phyloP scores from a whole-genome alignment of 208 protist genomes.

The Phytomonas sp. region DNA sequence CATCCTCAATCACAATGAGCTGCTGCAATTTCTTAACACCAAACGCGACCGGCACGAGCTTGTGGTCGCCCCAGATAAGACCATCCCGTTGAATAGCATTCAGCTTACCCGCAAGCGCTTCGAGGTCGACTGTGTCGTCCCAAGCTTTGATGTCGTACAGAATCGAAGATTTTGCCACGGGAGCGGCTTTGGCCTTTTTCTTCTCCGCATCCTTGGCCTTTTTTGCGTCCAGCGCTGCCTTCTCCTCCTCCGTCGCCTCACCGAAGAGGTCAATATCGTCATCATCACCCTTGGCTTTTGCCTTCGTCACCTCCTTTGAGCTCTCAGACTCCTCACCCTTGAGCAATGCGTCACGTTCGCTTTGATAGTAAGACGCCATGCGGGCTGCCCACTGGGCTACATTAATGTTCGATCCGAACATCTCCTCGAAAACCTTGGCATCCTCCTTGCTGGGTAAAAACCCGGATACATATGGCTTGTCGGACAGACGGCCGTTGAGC shows the following conservation, averaged over 20 bases:
- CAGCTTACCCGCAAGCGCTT: slow-evolving; percentile 79
- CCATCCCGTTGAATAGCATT: slow-evolving; percentile 81
- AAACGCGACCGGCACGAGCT: slow-evolving; percentile 89
- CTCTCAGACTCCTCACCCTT: slow-evolving; percentile 12
- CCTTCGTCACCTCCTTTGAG: slow-evolving; percentile 22
- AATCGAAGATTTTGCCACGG: slow-evolving; percentile 87
- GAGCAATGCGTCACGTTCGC: slow-evolving; percentile 64
- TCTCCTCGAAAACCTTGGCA: slow-evolving; percentile 73
- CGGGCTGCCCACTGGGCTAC: slow-evolving; percentile 82
- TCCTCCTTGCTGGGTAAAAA: slow-evolving; percentile 78
- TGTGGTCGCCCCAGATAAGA: slow-evolving; percentile 89
- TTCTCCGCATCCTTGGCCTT: slow-evolving; percentile 74
- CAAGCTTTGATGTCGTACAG: slow-evolving; percentile 92
- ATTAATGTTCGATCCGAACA: slow-evolving; percentile 71
- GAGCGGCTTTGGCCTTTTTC: slow-evolving; percentile 76
- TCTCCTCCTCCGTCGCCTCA: slow-evolving; percentile 80
- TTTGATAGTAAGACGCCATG: slow-evolving; percentile 89
- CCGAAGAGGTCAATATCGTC: slow-evolving; percentile 90
- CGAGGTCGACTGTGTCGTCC: slow-evolving; percentile 88
- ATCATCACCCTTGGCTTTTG: slow-evolving; percentile 34
- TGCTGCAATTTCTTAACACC: slow-evolving; percentile 96
- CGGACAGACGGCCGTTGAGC: slow-evolving; percentile 74
- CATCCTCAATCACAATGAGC: slow-evolving; percentile 92
- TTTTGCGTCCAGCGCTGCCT: slow-evolving; percentile 82
- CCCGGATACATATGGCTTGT: slow-evolving; percentile 77